Evolutionary conservation across 169 alveolate species (phyloP).

Genomic region (Plasmodium adleri): DNA sequence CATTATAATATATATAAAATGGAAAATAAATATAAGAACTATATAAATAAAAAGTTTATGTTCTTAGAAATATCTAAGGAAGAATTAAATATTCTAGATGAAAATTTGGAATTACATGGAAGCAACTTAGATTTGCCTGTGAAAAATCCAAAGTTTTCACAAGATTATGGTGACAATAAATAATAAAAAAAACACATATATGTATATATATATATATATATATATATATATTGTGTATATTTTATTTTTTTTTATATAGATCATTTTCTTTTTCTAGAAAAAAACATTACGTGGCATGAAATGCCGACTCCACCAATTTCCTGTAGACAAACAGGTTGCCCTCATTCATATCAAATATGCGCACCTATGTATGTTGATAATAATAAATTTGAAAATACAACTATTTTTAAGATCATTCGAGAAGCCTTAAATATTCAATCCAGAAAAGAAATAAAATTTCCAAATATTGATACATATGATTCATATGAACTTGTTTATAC

Average conservation of each 20-base stretch:
- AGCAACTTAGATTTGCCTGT: background rate
- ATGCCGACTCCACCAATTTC: constrained; percentile 3
- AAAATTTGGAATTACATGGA: background rate
- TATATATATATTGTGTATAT: background rate
- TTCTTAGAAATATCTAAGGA: constrained; percentile 20
- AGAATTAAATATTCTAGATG: background rate
- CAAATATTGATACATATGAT: background rate
- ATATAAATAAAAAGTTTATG: background rate
- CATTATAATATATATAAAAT: background rate
- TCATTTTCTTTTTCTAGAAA: constrained; percentile 18
- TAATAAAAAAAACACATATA: background rate
- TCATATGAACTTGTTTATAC: constrained; percentile 12
- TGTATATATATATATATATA: background rate
- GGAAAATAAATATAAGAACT: background rate
- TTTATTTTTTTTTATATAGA: constrained; percentile 20
- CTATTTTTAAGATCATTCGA: background rate
- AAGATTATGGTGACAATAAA: background rate
- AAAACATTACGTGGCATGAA: background rate
- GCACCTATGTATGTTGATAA: constrained; percentile 12
- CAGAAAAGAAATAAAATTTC: background rate
- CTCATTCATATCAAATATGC: constrained; percentile 55
- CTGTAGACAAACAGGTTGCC: constrained; percentile 63
- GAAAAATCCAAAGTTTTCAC: background rate
- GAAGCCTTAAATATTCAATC: background rate
- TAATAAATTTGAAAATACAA: constrained; percentile 15